Base-by-base conservation (phyloP, 2,329 filamentous ascomycete species). In the Hymenotorrendiella dingleyae region DNA sequence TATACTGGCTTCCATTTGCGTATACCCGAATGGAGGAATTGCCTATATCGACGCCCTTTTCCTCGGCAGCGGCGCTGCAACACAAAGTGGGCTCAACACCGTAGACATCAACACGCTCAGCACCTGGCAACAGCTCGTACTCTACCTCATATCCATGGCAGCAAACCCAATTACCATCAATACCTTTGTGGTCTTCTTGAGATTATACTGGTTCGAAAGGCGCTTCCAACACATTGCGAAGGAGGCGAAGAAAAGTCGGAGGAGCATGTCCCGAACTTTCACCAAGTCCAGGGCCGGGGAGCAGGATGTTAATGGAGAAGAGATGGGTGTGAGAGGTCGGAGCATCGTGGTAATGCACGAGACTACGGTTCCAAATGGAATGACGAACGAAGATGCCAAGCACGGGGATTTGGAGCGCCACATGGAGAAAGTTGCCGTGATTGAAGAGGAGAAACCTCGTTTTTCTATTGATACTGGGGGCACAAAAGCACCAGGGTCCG, bases 141-240 rank as follows among this genome's bases (percentile, higher is more conserved):
- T 94, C 20, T 89, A 84, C 55, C 56, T 89, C 6, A 71, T 86
- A 29, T 71, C 83, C 4, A 82, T 88, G 71, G 55, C 87, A 10
- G 80, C 83, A 20, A 94, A 88, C 38, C 89, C 89, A 0, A 93
- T 95, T 48, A 82, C 85, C 35, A 82, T 95, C 55, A 81, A 94
- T 59, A 79, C 85, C 2, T 84, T 79, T 33, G 88, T 98, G 33
- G 93, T 98, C 6, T 91, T 95, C 55, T 74, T 97, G 11, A 84
- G 93, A 20, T 71, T 98, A 2, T 96, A 95, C 66, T 98, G 91
- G 91, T 98, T 98, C 61, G 90, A 98, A 65, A 95, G 94, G 64
- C 80, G 90, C 6, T 97, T 98, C 61, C 85, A 94, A 60, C 75
- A 86, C 55, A 77, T 95, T 51, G 89, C 85, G 11, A 74, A 73